phyloP scores from a whole-genome alignment of 768 basidiomycete species.

The Gautieria morchelliformis region DNA sequence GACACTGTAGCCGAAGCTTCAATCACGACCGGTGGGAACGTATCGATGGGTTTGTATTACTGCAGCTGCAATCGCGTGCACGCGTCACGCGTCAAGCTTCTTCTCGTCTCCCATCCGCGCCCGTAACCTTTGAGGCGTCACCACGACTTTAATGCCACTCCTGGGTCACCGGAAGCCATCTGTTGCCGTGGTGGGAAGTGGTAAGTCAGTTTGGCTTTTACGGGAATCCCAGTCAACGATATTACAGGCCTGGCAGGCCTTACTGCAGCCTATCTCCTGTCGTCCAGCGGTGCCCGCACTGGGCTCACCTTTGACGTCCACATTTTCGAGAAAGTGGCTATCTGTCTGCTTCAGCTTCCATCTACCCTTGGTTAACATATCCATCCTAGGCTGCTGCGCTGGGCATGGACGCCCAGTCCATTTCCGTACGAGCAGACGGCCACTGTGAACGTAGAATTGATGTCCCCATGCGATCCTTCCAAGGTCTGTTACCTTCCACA shows the following conservation, averaged over 20 bases:
- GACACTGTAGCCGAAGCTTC: too few relatives aligned
- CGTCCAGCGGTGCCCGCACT: constrained; percentile 16
- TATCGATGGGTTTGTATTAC: too few relatives aligned
- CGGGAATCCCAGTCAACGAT: constrained; percentile 41
- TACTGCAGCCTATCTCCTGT: constrained; percentile 53
- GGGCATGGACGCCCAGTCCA: constrained; percentile 35
- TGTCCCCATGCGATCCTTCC: constrained; percentile 76
- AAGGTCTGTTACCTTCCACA: constrained; percentile 41
- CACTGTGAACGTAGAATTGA: constrained; percentile 48
- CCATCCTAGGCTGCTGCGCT: constrained; percentile 50
- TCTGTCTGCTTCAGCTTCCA: background rate
- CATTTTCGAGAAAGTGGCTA: constrained; percentile 62
- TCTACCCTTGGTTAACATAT: background rate
- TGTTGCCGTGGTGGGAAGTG: constrained; percentile 60
- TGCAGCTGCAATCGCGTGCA: too few relatives aligned
- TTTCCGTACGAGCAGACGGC: constrained; percentile 22
- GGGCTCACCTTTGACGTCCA: constrained; percentile 54
- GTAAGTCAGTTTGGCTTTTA: constrained; percentile 55
- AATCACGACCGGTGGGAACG: too few relatives aligned
- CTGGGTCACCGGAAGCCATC: background rate
- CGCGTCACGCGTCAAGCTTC: too few relatives aligned
- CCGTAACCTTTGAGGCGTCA: too few relatives aligned
- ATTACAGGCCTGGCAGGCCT: constrained; percentile 73
- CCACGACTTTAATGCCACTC: too few relatives aligned
- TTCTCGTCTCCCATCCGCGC: too few relatives aligned